A percentile compares a stretch with the other conserved stretches of the same genome.
Conservation (phyloP, 495 filamentous ascomycete genomes). For the Poronia punctata region DNA sequence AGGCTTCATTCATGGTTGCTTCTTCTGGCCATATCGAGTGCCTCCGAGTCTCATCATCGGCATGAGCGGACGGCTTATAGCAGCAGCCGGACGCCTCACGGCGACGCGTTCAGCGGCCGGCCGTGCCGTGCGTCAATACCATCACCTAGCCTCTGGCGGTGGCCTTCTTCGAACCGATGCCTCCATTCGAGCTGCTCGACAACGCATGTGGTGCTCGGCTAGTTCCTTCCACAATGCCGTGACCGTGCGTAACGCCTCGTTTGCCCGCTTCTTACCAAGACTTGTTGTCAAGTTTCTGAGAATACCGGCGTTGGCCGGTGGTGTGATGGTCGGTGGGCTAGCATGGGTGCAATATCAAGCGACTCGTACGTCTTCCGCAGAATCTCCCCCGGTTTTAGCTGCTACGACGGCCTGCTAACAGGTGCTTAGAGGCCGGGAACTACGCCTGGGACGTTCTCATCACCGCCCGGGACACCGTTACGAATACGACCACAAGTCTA, state of each 20-base stretch:
- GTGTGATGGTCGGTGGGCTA: conserved; percentile 73
- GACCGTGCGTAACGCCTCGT: conserved; percentile 78
- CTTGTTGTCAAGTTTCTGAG: conserved; percentile 80
- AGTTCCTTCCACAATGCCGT: conserved; percentile 81
- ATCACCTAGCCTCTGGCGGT: conserved; percentile 59
- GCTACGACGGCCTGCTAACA: conserved; percentile 9
- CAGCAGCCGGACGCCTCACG: conserved; percentile 58
- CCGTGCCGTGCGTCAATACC: conserved; percentile 57
- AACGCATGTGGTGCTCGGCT: conserved; percentile 67
- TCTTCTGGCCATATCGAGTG: conserved; percentile 6
- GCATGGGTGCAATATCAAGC: conserved; percentile 97
- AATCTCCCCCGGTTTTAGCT: conserved; percentile 6
- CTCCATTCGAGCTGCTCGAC: conserved; percentile 48
- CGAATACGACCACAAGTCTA: conserved; percentile 54
- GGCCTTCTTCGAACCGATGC: conserved; percentile 58
- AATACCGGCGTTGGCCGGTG: conserved; percentile 86
- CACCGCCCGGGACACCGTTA: conserved; percentile 60
- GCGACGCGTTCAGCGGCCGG: conserved; percentile 50
- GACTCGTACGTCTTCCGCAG: conserved; percentile 53
- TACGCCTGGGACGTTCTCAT: conserved; percentile 79
- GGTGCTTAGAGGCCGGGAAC: conserved; percentile 67
- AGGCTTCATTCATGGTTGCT: conserved; percentile 2
- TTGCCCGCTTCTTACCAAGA: conserved; percentile 77
- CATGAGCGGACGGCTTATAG: conserved; percentile 81
- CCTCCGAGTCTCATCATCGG: conserved; percentile 30